Base-by-base conservation (phyloP, 768 basidiomycete species). In the Boletus reticulatus region DNA sequence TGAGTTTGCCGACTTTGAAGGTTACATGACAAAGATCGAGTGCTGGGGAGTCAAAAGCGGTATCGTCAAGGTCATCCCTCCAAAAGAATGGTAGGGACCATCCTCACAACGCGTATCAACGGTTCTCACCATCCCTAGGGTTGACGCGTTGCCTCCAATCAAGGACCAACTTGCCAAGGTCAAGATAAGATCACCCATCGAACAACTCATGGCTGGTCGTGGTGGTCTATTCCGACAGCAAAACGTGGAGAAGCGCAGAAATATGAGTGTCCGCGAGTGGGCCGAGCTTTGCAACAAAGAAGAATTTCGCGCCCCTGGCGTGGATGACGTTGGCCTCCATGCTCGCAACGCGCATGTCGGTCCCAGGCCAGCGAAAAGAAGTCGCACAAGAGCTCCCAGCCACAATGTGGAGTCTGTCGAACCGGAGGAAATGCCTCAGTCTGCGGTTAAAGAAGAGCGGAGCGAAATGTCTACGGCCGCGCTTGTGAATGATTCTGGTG, bases 21-120 rank as follows among this genome's bases (percentile, higher is more conserved):
- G 68, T 12, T 98, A 92, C 70, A 88, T 97, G 82, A 86, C 83
- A 59, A 83, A 74, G 57, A 80, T 98, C 43, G 93, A 95, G 68
- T 81, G 84, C 57, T 99, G 97, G 92, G 97, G 97, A 1, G 82
- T 79, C 67, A 79, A 79, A 54, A 94, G 92, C 60, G 97, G 97
- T 22, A 96, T 98, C 60, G 88, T 95, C 57, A 99, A 99, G 74
- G 84, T 99, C 59, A 89, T 99, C 56, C 96, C 96, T 31, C 96
- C 96, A 6, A 84, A 84, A 64, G 91, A 96, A 78, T 98, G 95
- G 95, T 92, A 54, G 67, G 89, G 73, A 48, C 32, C 29, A 8
- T 39, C 41, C 32, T 60, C 50, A 27, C 63, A 46, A 66, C 63
- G 48, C 53, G 39, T 43, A 45, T 43, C 50, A 41, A 60, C 36